Evolutionary conservation across 345 rosid genomes (phyloP).

Genomic region (Excoecaria agallocha): DNA sequence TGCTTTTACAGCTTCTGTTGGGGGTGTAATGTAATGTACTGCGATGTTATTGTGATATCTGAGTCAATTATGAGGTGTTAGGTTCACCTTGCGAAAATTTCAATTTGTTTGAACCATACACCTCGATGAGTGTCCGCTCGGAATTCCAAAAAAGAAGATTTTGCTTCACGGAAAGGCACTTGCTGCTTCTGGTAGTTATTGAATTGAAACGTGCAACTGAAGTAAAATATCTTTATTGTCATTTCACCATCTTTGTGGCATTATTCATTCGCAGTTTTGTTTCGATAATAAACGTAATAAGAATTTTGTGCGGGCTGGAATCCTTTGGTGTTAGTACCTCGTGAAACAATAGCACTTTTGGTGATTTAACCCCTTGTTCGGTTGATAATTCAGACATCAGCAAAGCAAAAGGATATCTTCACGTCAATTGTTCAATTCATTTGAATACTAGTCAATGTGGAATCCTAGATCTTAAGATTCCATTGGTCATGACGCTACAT

Average conservation of each 20-base stretch:
- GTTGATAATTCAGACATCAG: too few relatives aligned
- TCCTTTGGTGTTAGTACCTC: not conserved
- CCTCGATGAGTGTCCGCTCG: not conserved
- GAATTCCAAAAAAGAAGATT: conserved; percentile 8
- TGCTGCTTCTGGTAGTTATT: not conserved
- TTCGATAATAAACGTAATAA: not conserved
- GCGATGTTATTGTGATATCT: not conserved
- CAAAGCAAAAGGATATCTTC: too few relatives aligned
- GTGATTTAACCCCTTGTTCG: too few relatives aligned
- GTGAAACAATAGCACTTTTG: too few relatives aligned
- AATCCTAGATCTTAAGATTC: too few relatives aligned
- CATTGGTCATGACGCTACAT: too few relatives aligned
- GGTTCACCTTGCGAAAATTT: not conserved
- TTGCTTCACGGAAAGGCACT: not conserved
- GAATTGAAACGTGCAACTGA: not conserved
- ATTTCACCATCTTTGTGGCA: not conserved
- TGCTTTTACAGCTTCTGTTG: not conserved
- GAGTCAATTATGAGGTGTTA: not conserved
- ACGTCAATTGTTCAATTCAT: too few relatives aligned
- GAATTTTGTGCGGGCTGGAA: not conserved
- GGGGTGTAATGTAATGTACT: not conserved
- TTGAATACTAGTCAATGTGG: too few relatives aligned
- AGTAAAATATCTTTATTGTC: not conserved
- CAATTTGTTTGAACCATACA: not conserved
- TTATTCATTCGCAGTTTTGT: not conserved